Percentiles rank a stretch among this genome's conserved stretches.
phyloP scores from a whole-genome alignment of 139 green algal species.

The Raphidocelis subcapitata region DNA sequence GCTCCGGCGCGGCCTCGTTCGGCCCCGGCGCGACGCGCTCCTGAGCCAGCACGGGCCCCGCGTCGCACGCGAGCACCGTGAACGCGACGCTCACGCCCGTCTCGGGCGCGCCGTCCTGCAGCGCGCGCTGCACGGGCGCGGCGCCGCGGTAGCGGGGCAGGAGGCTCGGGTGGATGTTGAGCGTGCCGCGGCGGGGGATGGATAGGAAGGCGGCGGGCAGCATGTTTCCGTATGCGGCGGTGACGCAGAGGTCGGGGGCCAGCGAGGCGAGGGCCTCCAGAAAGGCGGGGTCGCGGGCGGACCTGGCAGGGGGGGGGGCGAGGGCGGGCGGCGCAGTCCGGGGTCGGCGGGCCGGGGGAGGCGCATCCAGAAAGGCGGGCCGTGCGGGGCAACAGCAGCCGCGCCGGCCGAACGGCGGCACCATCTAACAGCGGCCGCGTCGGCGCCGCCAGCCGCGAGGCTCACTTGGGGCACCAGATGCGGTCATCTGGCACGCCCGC shows the following conservation, averaged over 20 bases:
- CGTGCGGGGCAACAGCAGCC: not conserved
- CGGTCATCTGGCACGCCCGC: conserved; percentile 33
- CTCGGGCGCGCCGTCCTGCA: conserved; percentile 61
- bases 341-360: not conserved
- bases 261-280: conserved; percentile 63
- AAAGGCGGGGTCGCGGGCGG: conserved; percentile 76
- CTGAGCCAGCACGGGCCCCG: conserved; percentile 87
- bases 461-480: conserved; percentile 55
- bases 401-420: not conserved
- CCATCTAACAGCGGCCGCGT: too few species aligned
- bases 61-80: conserved; percentile 94
- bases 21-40: conserved; percentile 48
- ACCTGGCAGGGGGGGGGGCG: conserved; percentile 9
- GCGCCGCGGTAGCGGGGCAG: conserved; percentile 92
- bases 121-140: conserved; percentile 88
- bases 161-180: conserved; percentile 98
- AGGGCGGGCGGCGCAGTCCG: not conserved
- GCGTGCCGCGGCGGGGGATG: conserved; percentile 82
- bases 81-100: conserved; percentile 90
- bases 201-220: conserved; percentile 88
- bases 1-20: conserved; percentile 73
- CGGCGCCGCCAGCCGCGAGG: too few species aligned
- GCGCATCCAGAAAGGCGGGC: too few species aligned
- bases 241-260: conserved; percentile 91
- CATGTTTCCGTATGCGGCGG: conserved; percentile 97